A percentile compares a stretch with the other conserved stretches of the same genome.
Evolutionary conservation across 2,329 filamentous ascomycete species (phyloP).

Genomic region (Xylariaceae sp.): DNA sequence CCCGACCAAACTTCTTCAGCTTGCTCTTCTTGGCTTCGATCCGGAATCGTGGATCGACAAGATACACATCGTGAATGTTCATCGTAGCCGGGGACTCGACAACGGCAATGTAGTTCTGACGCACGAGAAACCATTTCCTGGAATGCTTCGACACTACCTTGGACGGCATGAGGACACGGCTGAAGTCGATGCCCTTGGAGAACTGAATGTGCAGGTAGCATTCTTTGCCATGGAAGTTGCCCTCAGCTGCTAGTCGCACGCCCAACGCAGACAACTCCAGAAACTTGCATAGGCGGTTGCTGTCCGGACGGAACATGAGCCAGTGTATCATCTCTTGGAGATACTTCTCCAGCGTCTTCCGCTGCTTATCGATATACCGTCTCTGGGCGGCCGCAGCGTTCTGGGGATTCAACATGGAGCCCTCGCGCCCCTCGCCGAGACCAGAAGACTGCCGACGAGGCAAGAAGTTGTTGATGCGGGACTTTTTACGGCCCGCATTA

Average conservation of each 20-base stretch:
- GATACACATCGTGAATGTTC: slow-evolving; percentile 97
- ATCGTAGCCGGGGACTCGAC: slow-evolving; percentile 99
- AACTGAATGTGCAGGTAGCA: slow-evolving; percentile 91
- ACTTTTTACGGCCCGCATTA: slow-evolving; percentile 43
- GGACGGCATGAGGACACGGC: slow-evolving; percentile 73
- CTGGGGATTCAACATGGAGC: slow-evolving; percentile 38
- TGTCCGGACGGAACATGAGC: slow-evolving; percentile 94
- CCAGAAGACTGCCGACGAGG: slow-evolving; percentile 54
- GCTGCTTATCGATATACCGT: slow-evolving; percentile 77
- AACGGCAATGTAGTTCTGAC: slow-evolving; percentile 95
- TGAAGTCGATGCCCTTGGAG: slow-evolving; percentile 82
- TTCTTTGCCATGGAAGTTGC: slow-evolving; percentile 97
- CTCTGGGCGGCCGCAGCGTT: slow-evolving; percentile 55
- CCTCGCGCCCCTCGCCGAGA: slow-evolving; percentile 45
- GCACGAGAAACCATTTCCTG: slow-evolving; percentile 96
- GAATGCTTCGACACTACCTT: slow-evolving; percentile 80
- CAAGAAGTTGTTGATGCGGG: slow-evolving; percentile 52
- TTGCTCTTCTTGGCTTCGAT: slow-evolving; percentile 71
- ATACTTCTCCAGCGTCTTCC: slow-evolving; percentile 84
- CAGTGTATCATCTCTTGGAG: slow-evolving; percentile 91
- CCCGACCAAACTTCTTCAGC: slow-evolving; percentile 50
- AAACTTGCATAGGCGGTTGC: slow-evolving; percentile 93
- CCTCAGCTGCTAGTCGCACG: slow-evolving; percentile 89
- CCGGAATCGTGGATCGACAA: slow-evolving; percentile 87
- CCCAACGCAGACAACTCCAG: slow-evolving; percentile 91